These are phyloP conservation scores for Fusarium ramigenum DNA, from an alignment of 2,329 filamentous ascomycete species.

Conservation along the genomic window DNA sequence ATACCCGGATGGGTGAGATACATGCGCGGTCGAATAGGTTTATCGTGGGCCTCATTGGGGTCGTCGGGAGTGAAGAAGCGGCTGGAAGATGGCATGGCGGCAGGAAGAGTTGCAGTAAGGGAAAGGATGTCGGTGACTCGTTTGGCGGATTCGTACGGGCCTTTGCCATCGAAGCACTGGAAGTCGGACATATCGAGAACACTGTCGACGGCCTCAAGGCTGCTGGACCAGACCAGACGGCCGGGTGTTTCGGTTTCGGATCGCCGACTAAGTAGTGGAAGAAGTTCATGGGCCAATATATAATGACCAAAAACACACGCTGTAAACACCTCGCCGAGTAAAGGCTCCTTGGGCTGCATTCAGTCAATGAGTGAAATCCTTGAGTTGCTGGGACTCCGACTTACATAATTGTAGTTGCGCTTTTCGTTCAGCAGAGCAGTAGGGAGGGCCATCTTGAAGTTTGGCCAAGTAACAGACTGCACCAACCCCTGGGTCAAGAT, in stretches of 20 bases:
- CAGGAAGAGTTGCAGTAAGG: conserved; percentile 76
- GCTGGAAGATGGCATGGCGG: conserved; percentile 64
- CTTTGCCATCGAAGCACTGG: conserved; percentile 71
- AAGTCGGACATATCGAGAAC: conserved; percentile 75
- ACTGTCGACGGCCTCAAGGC: conserved; percentile 70
- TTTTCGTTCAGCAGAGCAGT: conserved; percentile 56
- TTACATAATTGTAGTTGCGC: conserved; percentile 48
- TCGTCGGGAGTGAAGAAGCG: conserved; percentile 61
- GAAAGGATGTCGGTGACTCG: conserved; percentile 84
- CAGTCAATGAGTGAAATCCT: not conserved
- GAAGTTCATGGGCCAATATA: conserved; percentile 81
- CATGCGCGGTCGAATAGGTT: conserved; percentile 63
- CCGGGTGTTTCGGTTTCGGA: conserved; percentile 57
- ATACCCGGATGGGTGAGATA: conserved; percentile 90
- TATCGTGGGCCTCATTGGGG: conserved; percentile 30
- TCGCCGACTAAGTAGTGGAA: conserved; percentile 72
- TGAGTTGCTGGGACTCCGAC: conserved; percentile 1
- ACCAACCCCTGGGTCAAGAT: conserved; percentile 68
- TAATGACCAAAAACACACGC: conserved; percentile 98
- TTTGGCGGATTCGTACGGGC: conserved; percentile 88
- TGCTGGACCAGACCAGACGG: conserved; percentile 88
- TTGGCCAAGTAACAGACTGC: conserved; percentile 78
- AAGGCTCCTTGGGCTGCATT: conserved; percentile 61
- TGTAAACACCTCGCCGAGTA: conserved; percentile 84
- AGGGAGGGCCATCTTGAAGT: conserved; percentile 73